Evolutionary conservation across 495 filamentous ascomycete genomes (phyloP).

Genomic region (Parachaetomium inaequale): DNA sequence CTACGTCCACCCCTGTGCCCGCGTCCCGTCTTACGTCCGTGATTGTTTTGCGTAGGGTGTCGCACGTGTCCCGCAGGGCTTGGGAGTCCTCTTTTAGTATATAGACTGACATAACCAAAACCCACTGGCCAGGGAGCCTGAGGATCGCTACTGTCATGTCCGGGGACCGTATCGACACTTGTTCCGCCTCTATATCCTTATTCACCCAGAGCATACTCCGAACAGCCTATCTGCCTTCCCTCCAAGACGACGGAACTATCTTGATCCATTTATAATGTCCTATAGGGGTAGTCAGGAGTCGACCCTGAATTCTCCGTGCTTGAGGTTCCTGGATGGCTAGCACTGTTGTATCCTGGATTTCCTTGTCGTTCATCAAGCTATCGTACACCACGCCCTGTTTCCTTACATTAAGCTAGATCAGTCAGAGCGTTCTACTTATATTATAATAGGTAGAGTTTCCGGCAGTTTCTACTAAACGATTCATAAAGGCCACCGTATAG

Average conservation of each 20-base stretch:
- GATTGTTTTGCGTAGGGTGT: neutral
- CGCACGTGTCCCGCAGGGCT: neutral
- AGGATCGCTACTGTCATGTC: neutral
- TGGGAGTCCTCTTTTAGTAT: constrained; percentile 4
- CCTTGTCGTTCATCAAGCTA: constrained; percentile 8
- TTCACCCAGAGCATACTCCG: constrained; percentile 7
- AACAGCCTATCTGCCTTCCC: constrained; percentile 1
- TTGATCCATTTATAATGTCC: constrained; percentile 3
- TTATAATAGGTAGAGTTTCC: neutral
- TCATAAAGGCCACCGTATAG: neutral
- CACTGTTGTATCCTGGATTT: constrained; percentile 2
- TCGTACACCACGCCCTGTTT: constrained; percentile 3
- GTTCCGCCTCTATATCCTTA: neutral
- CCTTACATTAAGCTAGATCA: neutral
- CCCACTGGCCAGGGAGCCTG: constrained; percentile 4
- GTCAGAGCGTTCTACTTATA: neutral
- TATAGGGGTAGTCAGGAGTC: constrained; percentile 9
- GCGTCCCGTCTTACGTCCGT: constrained; percentile 1
- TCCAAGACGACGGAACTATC: constrained; percentile 3
- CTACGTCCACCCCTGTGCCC: constrained; percentile 6
- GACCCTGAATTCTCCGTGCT: constrained; percentile 2
- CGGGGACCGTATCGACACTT: neutral
- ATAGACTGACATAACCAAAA: constrained; percentile 15
- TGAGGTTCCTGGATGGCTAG: constrained; percentile 6
- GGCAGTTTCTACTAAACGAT: constrained; percentile 6